Evolutionary conservation across 2,329 filamentous ascomycete genomes (phyloP).

Genomic region (Zymoseptoria crescenta): DNA sequence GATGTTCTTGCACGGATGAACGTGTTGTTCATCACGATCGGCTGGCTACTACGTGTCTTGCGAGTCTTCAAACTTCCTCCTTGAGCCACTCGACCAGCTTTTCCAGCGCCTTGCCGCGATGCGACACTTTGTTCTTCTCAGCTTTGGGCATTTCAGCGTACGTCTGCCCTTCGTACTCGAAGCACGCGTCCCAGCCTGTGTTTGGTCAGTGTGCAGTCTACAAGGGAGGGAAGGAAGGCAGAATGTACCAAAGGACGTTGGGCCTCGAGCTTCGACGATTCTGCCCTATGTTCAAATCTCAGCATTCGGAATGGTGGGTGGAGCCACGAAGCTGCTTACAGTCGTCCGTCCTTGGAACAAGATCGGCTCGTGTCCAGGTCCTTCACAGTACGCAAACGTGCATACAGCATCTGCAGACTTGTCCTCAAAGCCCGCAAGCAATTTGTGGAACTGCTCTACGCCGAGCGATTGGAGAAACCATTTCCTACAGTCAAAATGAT

Average conservation of each 20-base stretch:
- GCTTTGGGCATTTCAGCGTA: slow-evolving; percentile 90
- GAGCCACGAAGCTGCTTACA: too few species aligned
- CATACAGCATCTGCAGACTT: slow-evolving; percentile 90
- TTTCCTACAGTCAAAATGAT: slow-evolving; percentile 53
- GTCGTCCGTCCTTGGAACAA: slow-evolving; percentile 87
- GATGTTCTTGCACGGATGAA: slow-evolving; percentile 30
- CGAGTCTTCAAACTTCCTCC: slow-evolving; percentile 21
- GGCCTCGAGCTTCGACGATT: slow-evolving; percentile 77
- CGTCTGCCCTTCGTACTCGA: slow-evolving; percentile 87
- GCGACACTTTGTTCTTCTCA: slow-evolving; percentile 87
- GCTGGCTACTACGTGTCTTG: background rate
- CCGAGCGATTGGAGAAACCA: slow-evolving; percentile 84
- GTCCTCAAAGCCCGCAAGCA: slow-evolving; percentile 80
- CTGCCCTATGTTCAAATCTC: too few species aligned
- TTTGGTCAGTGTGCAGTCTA: background rate
- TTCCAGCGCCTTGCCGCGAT: slow-evolving; percentile 76
- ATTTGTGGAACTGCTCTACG: slow-evolving; percentile 77
- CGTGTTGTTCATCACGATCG: background rate
- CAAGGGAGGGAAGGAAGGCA: background rate
- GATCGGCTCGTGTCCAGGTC: slow-evolving; percentile 73
- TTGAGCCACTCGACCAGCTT: slow-evolving; percentile 73
- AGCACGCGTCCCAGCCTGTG: slow-evolving; percentile 92
- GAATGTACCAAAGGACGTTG: slow-evolving; percentile 68
- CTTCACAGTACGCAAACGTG: slow-evolving; percentile 86
- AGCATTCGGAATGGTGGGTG: too few species aligned